phyloP scores from a whole-genome alignment of 1,284 basidiomycete species.

The Moesziomyces aphidis region DNA sequence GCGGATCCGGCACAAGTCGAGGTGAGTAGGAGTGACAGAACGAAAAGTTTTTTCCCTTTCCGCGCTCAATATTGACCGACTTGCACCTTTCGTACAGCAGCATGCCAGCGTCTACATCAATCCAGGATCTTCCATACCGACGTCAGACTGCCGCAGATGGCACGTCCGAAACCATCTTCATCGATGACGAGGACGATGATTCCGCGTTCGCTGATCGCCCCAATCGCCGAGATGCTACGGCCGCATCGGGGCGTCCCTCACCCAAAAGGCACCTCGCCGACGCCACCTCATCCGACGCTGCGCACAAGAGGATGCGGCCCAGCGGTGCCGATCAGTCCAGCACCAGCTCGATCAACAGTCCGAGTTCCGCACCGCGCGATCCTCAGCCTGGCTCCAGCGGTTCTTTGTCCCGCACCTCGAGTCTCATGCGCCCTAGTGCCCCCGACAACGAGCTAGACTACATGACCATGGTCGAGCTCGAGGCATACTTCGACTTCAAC shows the following conservation, averaged over 20 bases:
- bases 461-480: constrained; percentile 10
- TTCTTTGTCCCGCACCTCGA: constrained; percentile 2
- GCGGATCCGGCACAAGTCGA: too few relatives aligned
- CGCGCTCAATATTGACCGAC: neutral
- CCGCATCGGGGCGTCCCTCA: constrained; percentile 2
- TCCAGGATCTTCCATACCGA: constrained; percentile 6
- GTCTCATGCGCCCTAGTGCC: neutral
- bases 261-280: constrained; percentile 14
- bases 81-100: neutral
- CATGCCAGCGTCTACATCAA: constrained; percentile 1
- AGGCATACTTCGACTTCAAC: neutral
- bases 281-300: neutral
- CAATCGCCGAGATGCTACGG: neutral
- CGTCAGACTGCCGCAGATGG: constrained; percentile 7
- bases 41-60: too few relatives aligned
- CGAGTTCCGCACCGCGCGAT: constrained; percentile 2
- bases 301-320: constrained; percentile 10
- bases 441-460: constrained; percentile 5
- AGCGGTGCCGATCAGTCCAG: neutral
- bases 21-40: too few relatives aligned
- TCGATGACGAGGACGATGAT: constrained; percentile 15
- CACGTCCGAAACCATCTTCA: constrained; percentile 19
- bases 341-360: neutral
- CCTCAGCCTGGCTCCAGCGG: constrained; percentile 21
- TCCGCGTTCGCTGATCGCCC: neutral